Percentiles rank a stretch among this genome's conserved stretches.
phyloP scores from a whole-genome alignment of 768 basidiomycete species.

The Cyathus striatus region DNA sequence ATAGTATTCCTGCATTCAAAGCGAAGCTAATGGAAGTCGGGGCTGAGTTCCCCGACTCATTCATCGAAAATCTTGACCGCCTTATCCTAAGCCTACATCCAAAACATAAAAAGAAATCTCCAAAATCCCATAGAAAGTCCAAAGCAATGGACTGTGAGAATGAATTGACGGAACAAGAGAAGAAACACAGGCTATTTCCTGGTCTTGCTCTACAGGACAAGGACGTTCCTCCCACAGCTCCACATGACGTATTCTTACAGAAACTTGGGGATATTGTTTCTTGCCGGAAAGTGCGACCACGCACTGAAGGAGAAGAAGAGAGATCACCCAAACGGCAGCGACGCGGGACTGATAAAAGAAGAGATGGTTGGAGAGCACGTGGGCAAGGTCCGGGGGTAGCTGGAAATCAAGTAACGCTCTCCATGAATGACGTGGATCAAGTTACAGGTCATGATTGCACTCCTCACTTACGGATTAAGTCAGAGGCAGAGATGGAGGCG shows the following conservation, averaged over 20 bases:
- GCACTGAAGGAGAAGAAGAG: conserved; percentile 33
- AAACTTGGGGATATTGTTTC: conserved; percentile 90
- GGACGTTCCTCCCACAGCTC: conserved; percentile 51
- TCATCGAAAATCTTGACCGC: conserved; percentile 90
- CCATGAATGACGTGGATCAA: conserved; percentile 99
- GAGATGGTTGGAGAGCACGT: conserved; percentile 33
- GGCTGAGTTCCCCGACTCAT: conserved; percentile 84
- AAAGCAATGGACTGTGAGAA: conserved; percentile 24
- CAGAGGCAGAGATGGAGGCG: conserved; percentile 90
- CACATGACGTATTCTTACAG: conserved; percentile 79
- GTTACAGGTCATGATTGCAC: conserved; percentile 83
- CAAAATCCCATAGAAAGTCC: conserved; percentile 29
- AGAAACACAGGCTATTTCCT: conserved; percentile 83
- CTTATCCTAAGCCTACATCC: conserved; percentile 94
- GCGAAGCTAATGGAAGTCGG: conserved; percentile 68
- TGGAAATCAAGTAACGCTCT: conserved; percentile 74
- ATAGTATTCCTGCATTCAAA: conserved; percentile 76
- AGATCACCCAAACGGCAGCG: conserved; percentile 60
- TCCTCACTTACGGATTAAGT: conserved; percentile 91
- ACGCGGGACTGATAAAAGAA: conserved; percentile 36
- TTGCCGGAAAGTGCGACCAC: conserved; percentile 53
- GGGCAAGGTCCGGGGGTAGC: conserved; percentile 69
- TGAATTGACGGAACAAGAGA: conserved; percentile 58
- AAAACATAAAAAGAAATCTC: conserved; percentile 76
- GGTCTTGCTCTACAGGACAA: conserved; percentile 81